Base-by-base conservation (phyloP, 768 basidiomycete genomes). In the Suillus plorans region DNA sequence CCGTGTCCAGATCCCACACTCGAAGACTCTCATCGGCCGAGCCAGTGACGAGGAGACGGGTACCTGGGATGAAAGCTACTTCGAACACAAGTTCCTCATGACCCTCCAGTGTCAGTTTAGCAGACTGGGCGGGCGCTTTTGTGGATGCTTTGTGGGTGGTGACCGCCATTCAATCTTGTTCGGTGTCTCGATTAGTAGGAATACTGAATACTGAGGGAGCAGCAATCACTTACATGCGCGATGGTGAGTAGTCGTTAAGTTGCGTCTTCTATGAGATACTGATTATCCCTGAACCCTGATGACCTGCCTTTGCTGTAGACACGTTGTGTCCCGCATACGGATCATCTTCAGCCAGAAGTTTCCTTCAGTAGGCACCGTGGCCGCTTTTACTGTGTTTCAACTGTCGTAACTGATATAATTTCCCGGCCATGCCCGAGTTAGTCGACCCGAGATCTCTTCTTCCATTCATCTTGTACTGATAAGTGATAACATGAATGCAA, bases 61-160 rank as follows among this genome's bases (percentile, higher is more conserved):
- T 49, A 5, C 47, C 47, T 3, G 1, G 2, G n/a, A 49, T 49
- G 13, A 49, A 49, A 49, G 47, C 47, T 22, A 49, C 47, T 5
- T 5, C 22, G 2, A 0, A 2, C 0, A 22, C n/a, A 10, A 0
- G 1, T 13, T 22, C n/a, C 22, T 47, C 3, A 13, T 47, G 47
- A 22, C 47, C 47, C 12, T n/a, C 13, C 4, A 34, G 8, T 7
- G 28, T 28, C 25, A 47, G 9, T 28, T 47, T 7, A 10, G 47
- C 25, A 31, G 2, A 65, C 58, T 44, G 56, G 62, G 14, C 63
- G 49, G 28, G 65, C 60, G 4, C 52, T 28, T 31, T 14, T 3
- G 52, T 14, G 3, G 16, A 53, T 31, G 52, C 16, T 18, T 31
- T 16, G 52, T 22, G 12, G 6, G 20, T 47, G 12, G 47, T 22